phyloP scores from a whole-genome alignment of 164 flowering plant genomes.

The Santalum album region DNA sequence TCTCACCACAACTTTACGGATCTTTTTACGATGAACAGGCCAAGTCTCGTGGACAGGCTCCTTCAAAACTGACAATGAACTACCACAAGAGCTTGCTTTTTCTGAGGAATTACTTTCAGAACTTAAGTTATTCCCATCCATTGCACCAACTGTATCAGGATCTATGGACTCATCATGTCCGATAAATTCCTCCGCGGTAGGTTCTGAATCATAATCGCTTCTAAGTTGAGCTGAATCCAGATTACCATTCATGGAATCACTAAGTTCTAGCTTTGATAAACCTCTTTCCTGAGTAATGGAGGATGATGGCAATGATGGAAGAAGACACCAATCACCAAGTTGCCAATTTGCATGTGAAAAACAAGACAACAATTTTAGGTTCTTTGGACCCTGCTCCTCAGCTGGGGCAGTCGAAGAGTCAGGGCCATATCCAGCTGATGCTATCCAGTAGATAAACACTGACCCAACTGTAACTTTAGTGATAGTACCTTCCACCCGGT shows the following conservation, averaged over 20 bases:
- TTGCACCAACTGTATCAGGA: slow-evolving; percentile 22
- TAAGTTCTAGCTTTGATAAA: slow-evolving; percentile 18
- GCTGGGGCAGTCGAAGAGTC: slow-evolving; percentile 71
- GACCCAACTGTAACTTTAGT: slow-evolving; percentile 80
- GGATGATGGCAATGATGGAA: slow-evolving; percentile 36
- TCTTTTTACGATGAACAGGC: slow-evolving; percentile 74
- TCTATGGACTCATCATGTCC: slow-evolving; percentile 31
- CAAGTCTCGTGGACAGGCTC: slow-evolving; percentile 51
- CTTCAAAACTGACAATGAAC: slow-evolving; percentile 41
- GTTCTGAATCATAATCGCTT: slow-evolving; percentile 33
- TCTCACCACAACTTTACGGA: slow-evolving; percentile 59
- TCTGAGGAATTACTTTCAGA: slow-evolving; percentile 16
- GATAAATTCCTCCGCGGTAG: slow-evolving; percentile 26
- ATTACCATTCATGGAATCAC: slow-evolving; percentile 26
- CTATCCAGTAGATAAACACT: slow-evolving; percentile 84
- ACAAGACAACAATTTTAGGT: slow-evolving; percentile 70
- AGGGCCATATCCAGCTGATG: slow-evolving; percentile 87
- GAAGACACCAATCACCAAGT: slow-evolving; percentile 92
- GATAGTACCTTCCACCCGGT: slow-evolving; percentile 73
- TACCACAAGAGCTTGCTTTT: slow-evolving; percentile 37
- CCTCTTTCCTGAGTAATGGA: slow-evolving; percentile 24
- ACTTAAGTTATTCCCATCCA: slow-evolving; percentile 25
- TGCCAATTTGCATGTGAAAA: slow-evolving; percentile 93
- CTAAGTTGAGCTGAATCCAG: slow-evolving; percentile 23
- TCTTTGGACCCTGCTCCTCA: slow-evolving; percentile 84